phyloP scores from a whole-genome alignment of 2,329 filamentous ascomycete genomes.

The Dactylellina parvicollis region DNA sequence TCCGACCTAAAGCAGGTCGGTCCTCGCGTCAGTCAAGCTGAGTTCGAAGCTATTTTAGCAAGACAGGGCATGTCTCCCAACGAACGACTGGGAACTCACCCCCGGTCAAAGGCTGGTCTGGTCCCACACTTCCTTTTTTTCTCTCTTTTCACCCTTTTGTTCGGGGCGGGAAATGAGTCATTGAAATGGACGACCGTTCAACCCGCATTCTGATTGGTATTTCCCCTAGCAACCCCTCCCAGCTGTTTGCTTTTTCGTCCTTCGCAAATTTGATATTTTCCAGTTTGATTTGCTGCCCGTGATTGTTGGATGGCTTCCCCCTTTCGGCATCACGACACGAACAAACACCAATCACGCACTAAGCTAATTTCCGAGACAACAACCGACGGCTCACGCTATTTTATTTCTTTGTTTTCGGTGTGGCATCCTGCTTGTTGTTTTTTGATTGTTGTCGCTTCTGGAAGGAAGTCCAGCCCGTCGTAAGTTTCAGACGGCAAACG shows the following conservation, averaged over 20 bases:
- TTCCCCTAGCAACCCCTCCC: slow-evolving; percentile 14
- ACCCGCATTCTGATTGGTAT: slow-evolving; percentile 46
- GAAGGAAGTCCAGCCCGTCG: slow-evolving; percentile 43
- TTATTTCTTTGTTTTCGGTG: slow-evolving; percentile 10
- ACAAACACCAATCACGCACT: slow-evolving; percentile 49
- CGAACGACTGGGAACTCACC: slow-evolving; percentile 5
- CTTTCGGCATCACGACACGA: slow-evolving; percentile 53
- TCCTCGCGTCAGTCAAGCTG: slow-evolving; percentile 42
- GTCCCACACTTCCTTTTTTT: slow-evolving; percentile 8
- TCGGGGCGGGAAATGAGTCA: slow-evolving; percentile 52
- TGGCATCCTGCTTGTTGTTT: slow-evolving; percentile 3
- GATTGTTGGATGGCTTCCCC: slow-evolving; percentile 21
- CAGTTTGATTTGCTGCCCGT: slow-evolving; percentile 45
- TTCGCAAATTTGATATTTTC: slow-evolving; percentile 37
- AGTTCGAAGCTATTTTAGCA: slow-evolving; percentile 47
- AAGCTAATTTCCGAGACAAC: slow-evolving; percentile 47
- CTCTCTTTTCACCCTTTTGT: slow-evolving; percentile 7
- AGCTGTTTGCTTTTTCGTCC: slow-evolving; percentile 38
- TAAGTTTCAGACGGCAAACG: slow-evolving; percentile 23
- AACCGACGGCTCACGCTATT: slow-evolving; percentile 25
- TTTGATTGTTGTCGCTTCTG: slow-evolving; percentile 11
- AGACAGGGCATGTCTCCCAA: slow-evolving; percentile 22
- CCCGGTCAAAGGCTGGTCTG: slow-evolving; percentile 18
- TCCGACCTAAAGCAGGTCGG: slow-evolving; percentile 36
- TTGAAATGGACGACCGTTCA: slow-evolving; percentile 35